phyloP scores from a whole-genome alignment of 1,284 basidiomycete genomes.

The Tilletia walkeri region DNA sequence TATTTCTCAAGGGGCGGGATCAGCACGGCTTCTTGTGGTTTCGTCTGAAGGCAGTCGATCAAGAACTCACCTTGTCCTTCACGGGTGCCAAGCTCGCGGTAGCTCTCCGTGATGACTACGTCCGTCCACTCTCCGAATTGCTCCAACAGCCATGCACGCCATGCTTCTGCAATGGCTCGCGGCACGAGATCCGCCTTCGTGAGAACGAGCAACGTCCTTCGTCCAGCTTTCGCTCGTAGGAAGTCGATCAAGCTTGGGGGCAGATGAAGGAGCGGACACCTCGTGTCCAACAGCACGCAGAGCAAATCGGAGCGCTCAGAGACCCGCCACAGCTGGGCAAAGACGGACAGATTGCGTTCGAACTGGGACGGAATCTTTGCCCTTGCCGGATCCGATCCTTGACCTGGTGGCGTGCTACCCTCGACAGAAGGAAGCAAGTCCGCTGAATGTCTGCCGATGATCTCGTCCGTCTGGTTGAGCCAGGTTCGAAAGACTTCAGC shows the following conservation, averaged over 20 bases:
- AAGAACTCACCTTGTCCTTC: conserved; percentile 39
- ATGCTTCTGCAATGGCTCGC: conserved; percentile 28
- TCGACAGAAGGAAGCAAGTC: conserved; percentile 21
- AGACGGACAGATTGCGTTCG: conserved; percentile 45
- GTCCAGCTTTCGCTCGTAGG: conserved; percentile 59
- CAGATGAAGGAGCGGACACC: conserved; percentile 70
- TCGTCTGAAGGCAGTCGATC: not conserved
- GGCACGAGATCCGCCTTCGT: conserved; percentile 44
- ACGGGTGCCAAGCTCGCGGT: conserved; percentile 29
- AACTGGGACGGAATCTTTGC: conserved; percentile 64
- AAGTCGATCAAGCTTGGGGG: conserved; percentile 61
- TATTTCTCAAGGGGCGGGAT: not conserved
- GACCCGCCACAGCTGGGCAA: conserved; percentile 44
- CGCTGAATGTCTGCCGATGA: conserved; percentile 32
- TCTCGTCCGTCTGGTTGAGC: conserved; percentile 37
- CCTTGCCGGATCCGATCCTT: conserved; percentile 56
- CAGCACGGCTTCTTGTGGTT: not conserved
- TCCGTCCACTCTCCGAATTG: conserved; percentile 31
- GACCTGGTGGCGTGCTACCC: conserved; percentile 27
- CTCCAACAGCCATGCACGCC: conserved; percentile 31
- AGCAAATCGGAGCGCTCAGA: conserved; percentile 70
- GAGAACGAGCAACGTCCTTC: conserved; percentile 54
- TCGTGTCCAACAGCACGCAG: conserved; percentile 78
- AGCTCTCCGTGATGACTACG: conserved; percentile 40
- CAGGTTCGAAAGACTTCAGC: conserved; percentile 37